Conservation (phyloP, 2,329 filamentous ascomycete genomes). For the Hypomyces perniciosus region DNA sequence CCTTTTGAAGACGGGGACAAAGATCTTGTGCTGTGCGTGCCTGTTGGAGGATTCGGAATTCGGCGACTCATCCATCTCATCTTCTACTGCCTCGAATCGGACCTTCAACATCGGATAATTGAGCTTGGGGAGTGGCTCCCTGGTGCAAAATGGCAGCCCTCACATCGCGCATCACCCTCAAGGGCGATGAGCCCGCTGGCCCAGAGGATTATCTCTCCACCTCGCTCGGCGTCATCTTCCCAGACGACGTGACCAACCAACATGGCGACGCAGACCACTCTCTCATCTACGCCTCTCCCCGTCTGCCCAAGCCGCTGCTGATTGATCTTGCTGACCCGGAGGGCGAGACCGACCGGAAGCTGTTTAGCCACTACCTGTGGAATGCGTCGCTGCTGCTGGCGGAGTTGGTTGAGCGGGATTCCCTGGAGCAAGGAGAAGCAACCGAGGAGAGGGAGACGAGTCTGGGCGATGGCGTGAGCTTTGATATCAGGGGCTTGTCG, state of each 20-base stretch:
- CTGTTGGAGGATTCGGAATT: no score
- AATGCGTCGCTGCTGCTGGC: constrained; percentile 55
- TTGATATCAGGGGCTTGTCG: constrained; percentile 44
- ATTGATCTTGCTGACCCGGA: constrained; percentile 43
- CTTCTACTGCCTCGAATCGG: no score
- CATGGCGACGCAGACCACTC: constrained; percentile 57
- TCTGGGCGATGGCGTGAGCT: constrained; percentile 21
- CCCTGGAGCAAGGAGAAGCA: constrained; percentile 20
- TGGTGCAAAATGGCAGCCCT: constrained; percentile 30
- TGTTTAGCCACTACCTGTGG: constrained; percentile 71
- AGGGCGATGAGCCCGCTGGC: constrained; percentile 21
- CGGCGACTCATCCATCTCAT: no score
- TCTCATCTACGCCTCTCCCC: constrained; percentile 53
- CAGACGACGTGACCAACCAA: constrained; percentile 59
- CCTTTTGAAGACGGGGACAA: no score
- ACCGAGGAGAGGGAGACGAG: constrained; percentile 3
- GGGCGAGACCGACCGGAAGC: constrained; percentile 46
- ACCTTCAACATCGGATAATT: no score
- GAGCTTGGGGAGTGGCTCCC: no score
- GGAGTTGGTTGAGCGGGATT: constrained; percentile 48
- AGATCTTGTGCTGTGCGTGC: no score
- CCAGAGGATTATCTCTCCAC: constrained; percentile 56
- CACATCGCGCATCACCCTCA: constrained; percentile 26
- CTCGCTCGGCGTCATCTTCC: constrained; percentile 58
- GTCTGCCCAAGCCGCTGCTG: constrained; percentile 38